These are phyloP conservation scores for Phytopythium helicoides DNA, from an alignment of 352 stramenopile genomes.

Conservation along the genomic window DNA sequence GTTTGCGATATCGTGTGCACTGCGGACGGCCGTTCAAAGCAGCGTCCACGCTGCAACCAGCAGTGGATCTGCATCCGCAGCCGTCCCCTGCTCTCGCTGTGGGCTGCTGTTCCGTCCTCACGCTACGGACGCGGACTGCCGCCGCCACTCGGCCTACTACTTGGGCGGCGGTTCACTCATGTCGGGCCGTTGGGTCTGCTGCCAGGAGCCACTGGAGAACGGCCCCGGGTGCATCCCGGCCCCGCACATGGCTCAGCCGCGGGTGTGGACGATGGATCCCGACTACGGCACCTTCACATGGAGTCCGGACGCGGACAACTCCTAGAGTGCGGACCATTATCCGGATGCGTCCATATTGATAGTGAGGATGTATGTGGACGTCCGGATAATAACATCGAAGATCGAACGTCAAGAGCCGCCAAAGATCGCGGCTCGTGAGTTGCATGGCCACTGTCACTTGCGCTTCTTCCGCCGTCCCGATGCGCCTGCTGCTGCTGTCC, in stretches of 20 bases:
- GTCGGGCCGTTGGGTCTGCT: conserved; percentile 50
- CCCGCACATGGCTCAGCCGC: conserved; percentile 24
- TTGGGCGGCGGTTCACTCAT: conserved; percentile 32
- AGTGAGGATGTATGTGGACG: too few relatives aligned
- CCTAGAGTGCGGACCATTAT: too few relatives aligned
- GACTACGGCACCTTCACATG: conserved; percentile 43
- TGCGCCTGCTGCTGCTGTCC: conserved; percentile 12
- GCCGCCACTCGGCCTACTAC: conserved; percentile 48
- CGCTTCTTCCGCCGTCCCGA: conserved; percentile 4
- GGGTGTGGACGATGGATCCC: conserved; percentile 30
- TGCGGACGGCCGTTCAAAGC: conserved; percentile 16
- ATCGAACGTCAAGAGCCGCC: too few relatives aligned
- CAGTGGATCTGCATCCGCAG: neutral
- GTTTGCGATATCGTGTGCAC: conserved; percentile 32
- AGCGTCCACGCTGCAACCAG: neutral
- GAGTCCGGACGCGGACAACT: conserved; percentile 11
- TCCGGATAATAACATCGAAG: too few relatives aligned
- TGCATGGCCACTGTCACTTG: conserved; percentile 4
- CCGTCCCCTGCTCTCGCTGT: conserved; percentile 37
- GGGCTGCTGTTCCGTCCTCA: conserved; percentile 23
- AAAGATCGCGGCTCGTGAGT: conserved; percentile 16
- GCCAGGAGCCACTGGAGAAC: conserved; percentile 29
- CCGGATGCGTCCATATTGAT: too few relatives aligned
- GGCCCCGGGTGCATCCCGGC: conserved; percentile 32
- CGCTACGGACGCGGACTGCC: conserved; percentile 27